These are phyloP conservation scores for Aspergillus baeticus DNA, from an alignment of 495 filamentous ascomycete genomes.

Conservation along the genomic window DNA sequence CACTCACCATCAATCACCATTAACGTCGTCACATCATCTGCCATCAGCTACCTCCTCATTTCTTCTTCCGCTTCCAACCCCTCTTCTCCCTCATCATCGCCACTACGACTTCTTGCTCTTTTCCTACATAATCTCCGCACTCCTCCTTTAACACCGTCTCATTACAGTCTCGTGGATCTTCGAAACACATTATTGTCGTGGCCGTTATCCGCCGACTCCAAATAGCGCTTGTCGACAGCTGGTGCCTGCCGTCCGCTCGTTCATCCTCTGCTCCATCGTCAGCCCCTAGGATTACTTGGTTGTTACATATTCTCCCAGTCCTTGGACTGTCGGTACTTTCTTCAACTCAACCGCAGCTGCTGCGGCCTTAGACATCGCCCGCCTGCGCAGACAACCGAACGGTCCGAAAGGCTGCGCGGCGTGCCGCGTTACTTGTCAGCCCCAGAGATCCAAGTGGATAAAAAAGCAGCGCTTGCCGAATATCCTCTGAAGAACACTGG, in stretches of 20 bases:
- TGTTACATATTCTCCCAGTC: neutral
- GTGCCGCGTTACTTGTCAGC: constrained; percentile 6
- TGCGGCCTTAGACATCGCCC: neutral
- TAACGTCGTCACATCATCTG: constrained; percentile 10
- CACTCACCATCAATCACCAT: constrained; percentile 4
- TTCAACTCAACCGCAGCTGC: constrained; percentile 2
- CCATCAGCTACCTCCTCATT: constrained; percentile 3
- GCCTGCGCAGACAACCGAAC: neutral
- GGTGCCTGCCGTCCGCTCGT: constrained; percentile 1
- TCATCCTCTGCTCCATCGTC: constrained; percentile 1
- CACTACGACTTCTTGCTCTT: neutral
- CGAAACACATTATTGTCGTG: neutral
- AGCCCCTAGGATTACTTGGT: neutral
- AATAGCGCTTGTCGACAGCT: constrained; percentile 6
- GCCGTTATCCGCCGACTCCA: neutral
- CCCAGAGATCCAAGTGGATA: neutral
- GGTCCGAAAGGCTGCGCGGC: constrained; percentile 1
- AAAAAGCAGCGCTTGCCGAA: neutral
- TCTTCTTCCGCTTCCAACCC: neutral
- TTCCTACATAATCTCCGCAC: neutral
- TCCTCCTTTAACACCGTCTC: neutral
- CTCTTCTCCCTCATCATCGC: neutral
- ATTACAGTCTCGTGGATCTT: neutral
- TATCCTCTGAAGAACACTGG: neutral
- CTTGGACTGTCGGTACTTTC: neutral